Conservation (phyloP, 805 yeast species). For the Pichia insulana region DNA sequence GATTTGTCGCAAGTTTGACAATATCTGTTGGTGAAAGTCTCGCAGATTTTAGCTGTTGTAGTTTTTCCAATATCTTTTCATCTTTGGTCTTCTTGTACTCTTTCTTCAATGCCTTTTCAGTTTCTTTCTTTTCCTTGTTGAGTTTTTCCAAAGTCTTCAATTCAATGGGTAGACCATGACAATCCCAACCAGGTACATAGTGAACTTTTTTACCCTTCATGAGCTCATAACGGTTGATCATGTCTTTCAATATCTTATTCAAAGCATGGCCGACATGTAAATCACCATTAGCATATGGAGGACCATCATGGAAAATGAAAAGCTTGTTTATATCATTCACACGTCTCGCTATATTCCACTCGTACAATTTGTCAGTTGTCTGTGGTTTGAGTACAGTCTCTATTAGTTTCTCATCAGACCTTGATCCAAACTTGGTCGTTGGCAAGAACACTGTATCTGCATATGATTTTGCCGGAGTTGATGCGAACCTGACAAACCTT, state of each 20-base stretch:
- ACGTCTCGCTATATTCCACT: slow-evolving; percentile 41
- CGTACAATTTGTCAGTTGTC: slow-evolving; percentile 52
- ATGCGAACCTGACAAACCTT: background rate
- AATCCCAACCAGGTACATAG: slow-evolving; percentile 96
- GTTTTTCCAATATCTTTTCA: slow-evolving; percentile 10
- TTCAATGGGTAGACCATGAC: slow-evolving; percentile 97
- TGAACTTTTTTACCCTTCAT: slow-evolving; percentile 48
- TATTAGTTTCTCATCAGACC: slow-evolving; percentile 42
- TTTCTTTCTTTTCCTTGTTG: slow-evolving; percentile 23
- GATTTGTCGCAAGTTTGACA: slow-evolving; percentile 54
- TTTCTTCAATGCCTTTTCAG: slow-evolving; percentile 24
- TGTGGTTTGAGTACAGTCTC: slow-evolving; percentile 38
- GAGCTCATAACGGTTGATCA: slow-evolving; percentile 65
- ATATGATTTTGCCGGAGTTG: slow-evolving; percentile 13
- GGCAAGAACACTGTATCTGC: slow-evolving; percentile 41
- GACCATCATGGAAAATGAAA: slow-evolving; percentile 88
- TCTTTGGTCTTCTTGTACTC: slow-evolving; percentile 15
- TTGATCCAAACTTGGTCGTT: slow-evolving; percentile 53
- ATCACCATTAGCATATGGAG: slow-evolving; percentile 96
- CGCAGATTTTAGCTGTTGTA: slow-evolving; percentile 12
- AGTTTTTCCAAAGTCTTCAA: slow-evolving; percentile 59
- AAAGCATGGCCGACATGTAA: slow-evolving; percentile 88
- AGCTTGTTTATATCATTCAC: slow-evolving; percentile 25
- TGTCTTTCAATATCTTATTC: slow-evolving; percentile 83
- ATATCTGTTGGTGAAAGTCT: slow-evolving; percentile 41